Base-by-base conservation (phyloP, 1,139 yeast genomes). In the Sugiyamaella sp. region DNA sequence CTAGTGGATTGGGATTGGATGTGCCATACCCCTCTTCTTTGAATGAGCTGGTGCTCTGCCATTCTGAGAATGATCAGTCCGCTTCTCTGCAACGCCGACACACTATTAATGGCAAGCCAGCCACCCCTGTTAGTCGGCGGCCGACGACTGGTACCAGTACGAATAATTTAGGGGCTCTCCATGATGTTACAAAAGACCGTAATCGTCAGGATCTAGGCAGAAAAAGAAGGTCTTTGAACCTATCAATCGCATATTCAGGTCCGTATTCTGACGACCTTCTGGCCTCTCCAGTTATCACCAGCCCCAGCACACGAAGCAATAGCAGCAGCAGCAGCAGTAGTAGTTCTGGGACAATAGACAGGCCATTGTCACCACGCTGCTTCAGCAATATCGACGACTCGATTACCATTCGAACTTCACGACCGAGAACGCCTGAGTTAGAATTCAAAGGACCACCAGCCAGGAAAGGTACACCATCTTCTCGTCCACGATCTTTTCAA, bases 201-300 rank as follows among this genome's bases (percentile, higher is more conserved):
- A 43, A 33, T n/a, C 14, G 17, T 3, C 32, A 27, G n/a, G 35
- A 9, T 22, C 12, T 21, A 27, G 33, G 20, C 14, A 29, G 50
- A 39, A 63, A 62, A 49, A 50, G 66, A 35, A 37, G 64, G 33
- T 63, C 66, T 2, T 47, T 63, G 40, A 63, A 63, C 42, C 49
- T 61, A 17, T 52, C 53, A 12, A 50, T 58, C 17, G 40, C 40
- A 17, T 49, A 43, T n/a, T 35, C 49, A 17, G 20, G 44, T 20
- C 48, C 51, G 19, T 49, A 29, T 16, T 25, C 38, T 9, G 46
- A 48, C 21, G 46, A 40, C 9, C 6, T 24, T 19, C 41, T 47
- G 45, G 39, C 51, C 22, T 55, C 55, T 25, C 52, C 57, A 1
- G 32, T 51, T 22, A 44, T 20, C 16, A 20, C 25, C 19, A 44